Evolutionary conservation across 1,139 yeast genomes (phyloP).

Genomic region (Taiozyma sp.): DNA sequence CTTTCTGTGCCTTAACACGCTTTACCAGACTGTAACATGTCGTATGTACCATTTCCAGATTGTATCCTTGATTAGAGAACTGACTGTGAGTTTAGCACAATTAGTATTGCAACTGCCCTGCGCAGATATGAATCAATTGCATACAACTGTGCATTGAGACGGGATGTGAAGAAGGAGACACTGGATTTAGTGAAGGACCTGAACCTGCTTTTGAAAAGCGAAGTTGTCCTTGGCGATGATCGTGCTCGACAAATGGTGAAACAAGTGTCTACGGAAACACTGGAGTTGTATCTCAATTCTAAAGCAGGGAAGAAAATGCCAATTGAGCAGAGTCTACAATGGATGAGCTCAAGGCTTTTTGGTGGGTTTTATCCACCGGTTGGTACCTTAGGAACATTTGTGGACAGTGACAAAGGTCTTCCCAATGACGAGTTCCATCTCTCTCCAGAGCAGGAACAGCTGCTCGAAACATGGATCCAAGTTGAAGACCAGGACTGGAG

Average conservation of each 20-base stretch:
- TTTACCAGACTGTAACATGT: neutral
- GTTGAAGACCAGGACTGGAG: constrained; percentile 19
- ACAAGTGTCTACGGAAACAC: neutral
- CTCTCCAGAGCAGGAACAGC: constrained; percentile 7
- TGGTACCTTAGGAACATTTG: neutral
- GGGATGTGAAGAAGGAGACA: neutral
- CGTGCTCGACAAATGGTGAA: neutral
- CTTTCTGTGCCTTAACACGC: neutral
- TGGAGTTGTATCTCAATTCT: neutral
- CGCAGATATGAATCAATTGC: neutral
- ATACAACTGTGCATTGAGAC: neutral
- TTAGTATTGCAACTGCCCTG: neutral
- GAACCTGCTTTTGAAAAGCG: neutral
- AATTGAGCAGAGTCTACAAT: neutral
- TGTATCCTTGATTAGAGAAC: neutral
- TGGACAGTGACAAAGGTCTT: neutral
- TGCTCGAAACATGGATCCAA: constrained; percentile 16
- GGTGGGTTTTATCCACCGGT: neutral
- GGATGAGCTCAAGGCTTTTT: neutral
- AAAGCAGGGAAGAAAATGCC: neutral
- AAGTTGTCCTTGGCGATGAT: neutral
- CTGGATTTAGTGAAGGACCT: neutral
- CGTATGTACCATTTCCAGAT: neutral
- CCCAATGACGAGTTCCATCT: constrained; percentile 5
- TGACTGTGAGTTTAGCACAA: neutral